These are phyloP conservation scores for Jackrogersella minutella DNA, from an alignment of 495 filamentous ascomycete species.

Conservation along the genomic window DNA sequence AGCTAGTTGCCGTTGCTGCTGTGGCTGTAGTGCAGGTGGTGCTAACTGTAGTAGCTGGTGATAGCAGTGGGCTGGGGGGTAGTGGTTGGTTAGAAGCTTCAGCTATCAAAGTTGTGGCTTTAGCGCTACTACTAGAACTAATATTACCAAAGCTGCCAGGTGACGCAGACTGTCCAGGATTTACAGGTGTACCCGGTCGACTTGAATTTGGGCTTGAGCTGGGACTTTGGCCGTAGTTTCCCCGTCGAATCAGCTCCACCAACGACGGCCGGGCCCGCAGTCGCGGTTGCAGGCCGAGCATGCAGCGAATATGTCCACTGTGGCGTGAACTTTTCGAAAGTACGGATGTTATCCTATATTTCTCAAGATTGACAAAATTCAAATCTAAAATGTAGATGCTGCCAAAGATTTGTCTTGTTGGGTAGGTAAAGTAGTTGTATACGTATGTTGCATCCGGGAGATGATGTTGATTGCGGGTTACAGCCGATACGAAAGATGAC, in stretches of 20 bases:
- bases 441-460: constrained; percentile 35
- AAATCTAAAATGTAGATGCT: not conserved
- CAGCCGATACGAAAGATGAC: constrained; percentile 19
- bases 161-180: constrained; percentile 24
- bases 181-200: constrained; percentile 43
- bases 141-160: constrained; percentile 18
- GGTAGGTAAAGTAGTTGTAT: not conserved
- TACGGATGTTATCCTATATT: not conserved
- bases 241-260: constrained; percentile 70
- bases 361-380: constrained; percentile 4
- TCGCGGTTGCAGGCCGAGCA: constrained; percentile 68
- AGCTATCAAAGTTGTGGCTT: constrained; percentile 49
- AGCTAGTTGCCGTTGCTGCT: constrained; percentile 29
- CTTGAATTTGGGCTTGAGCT: constrained; percentile 43
- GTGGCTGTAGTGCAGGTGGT: constrained; percentile 50
- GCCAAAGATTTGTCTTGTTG: constrained; percentile 2
- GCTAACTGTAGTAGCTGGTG: constrained; percentile 49
- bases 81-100: constrained; percentile 60
- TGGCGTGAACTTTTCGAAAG: constrained; percentile 8
- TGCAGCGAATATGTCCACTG: constrained; percentile 38
- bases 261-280: constrained; percentile 77
- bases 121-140: constrained; percentile 27
- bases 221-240: constrained; percentile 44
- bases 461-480: constrained; percentile 22
- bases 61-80: constrained; percentile 59